phyloP scores from a whole-genome alignment of 352 stramenopile species.

The Saprolegnia parasitica region DNA sequence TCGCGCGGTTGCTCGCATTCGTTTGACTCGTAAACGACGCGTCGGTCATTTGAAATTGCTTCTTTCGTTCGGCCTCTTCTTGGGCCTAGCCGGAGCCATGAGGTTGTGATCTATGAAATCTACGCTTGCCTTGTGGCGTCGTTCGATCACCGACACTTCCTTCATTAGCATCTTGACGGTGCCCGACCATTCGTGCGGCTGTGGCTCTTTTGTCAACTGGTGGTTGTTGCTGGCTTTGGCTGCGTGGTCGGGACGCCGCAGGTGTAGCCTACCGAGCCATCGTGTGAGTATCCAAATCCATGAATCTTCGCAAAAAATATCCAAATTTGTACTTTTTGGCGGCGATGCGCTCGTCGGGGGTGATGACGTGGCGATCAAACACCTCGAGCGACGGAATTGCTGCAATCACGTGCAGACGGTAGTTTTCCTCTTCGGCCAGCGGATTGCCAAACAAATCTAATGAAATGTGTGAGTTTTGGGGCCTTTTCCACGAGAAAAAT shows the following conservation, averaged over 20 bases:
- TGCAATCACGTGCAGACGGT: slow-evolving; percentile 75
- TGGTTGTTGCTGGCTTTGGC: neutral
- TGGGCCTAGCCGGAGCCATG: slow-evolving; percentile 31
- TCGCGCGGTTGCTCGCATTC: slow-evolving; percentile 15
- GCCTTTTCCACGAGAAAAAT: neutral
- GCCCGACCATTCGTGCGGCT: slow-evolving; percentile 50
- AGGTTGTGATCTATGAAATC: neutral
- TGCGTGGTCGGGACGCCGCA: slow-evolving; percentile 25
- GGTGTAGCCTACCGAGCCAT: slow-evolving; percentile 31
- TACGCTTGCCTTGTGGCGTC: slow-evolving; percentile 35
- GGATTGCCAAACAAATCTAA: slow-evolving; percentile 78
- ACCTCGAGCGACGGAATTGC: slow-evolving; percentile 66
- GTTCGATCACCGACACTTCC: slow-evolving; percentile 48
- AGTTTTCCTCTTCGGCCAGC: slow-evolving; percentile 75
- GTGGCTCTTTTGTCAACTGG: slow-evolving; percentile 27
- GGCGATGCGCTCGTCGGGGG: slow-evolving; percentile 50
- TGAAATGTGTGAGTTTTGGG: neutral
- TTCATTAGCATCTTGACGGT: slow-evolving; percentile 70
- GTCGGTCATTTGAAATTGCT: slow-evolving; percentile 38
- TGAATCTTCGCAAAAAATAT: neutral
- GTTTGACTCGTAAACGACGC: slow-evolving; percentile 30
- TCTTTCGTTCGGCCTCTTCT: slow-evolving; percentile 35
- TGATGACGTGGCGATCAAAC: slow-evolving; percentile 78
- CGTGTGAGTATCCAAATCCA: too few relatives aligned
- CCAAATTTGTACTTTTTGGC: slow-evolving; percentile 32